Base-by-base conservation (phyloP, 345 rosid genomes). In the Eucalyptus melliodora region DNA sequence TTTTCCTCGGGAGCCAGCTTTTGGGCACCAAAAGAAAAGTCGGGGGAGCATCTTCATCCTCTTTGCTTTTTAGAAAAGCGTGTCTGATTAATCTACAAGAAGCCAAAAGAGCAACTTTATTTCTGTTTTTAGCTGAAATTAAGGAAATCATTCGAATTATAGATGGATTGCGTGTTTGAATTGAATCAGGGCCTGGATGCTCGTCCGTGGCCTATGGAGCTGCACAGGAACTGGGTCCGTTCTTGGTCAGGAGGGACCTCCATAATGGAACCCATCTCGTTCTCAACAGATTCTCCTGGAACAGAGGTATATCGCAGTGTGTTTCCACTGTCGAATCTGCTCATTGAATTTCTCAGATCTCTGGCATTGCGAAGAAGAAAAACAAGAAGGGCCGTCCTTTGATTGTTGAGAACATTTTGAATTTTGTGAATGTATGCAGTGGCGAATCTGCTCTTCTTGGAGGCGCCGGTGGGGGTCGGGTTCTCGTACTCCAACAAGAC, bases 401-500 rank as follows among this genome's bases (percentile, higher is more conserved):
- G 31, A 56, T 0, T 17, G 26, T 37, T 1, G 7, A 27, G 24
- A 69, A 50, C 55, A 15, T 21, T 19, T 8, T 44, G 56, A n/a
- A 86, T 87, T 87, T 11, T 30, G 34, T 9, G 53, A 2, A 11
- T 51, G 40, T 88, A 12, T 80, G 86, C 30, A 97, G 99, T 81
- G 91, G 98, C 99, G 59, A 97, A 97, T 90, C 89, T 97, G 93
- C 89, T 96, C 87, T 97, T 95, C 87, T 65, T 97, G 95, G 98
- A 96, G 92, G 92, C 98, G 31, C 99, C 99, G 5, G 95, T 94
- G 12, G 99, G 99, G 4, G 99, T 97, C 16, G 99, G 99, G 16
- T 96, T 96, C 89, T 97, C 99, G 4, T 97, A 97, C 93, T 92
- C 98, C 27, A 97, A 93, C 92, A 93, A 91, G 50, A 89, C 96